Conservation (phyloP, 208 protist species). For the Borovskyia barvae region DNA sequence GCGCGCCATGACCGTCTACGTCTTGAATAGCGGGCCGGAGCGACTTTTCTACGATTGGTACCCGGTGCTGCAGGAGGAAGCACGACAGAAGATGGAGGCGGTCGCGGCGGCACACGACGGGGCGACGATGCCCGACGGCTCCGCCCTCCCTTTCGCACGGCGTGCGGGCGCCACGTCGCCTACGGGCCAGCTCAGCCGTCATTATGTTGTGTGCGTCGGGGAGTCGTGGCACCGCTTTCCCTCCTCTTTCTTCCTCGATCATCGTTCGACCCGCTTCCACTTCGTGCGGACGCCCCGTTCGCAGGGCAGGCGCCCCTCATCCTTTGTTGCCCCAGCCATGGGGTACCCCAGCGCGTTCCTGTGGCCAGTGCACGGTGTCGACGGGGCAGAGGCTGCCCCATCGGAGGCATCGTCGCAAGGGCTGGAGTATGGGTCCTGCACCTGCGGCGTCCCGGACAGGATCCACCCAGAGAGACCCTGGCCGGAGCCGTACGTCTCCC, state of each 20-base stretch:
- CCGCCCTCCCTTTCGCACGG: neutral
- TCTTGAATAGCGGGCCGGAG: constrained; percentile 79
- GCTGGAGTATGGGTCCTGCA: constrained; percentile 33
- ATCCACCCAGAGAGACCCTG: constrained; percentile 62
- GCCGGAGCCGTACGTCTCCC: constrained; percentile 43
- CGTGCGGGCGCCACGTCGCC: constrained; percentile 4
- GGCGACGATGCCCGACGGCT: neutral
- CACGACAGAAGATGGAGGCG: constrained; percentile 4
- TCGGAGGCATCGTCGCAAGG: neutral
- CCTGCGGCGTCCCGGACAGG: constrained; percentile 29
- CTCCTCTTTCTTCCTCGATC: constrained; percentile 90
- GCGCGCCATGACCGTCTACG: constrained; percentile 54
- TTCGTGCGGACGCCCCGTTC: constrained; percentile 43
- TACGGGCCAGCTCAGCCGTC: constrained; percentile 5
- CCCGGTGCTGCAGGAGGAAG: constrained; percentile 39
- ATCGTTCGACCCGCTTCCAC: constrained; percentile 19
- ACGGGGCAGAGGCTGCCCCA: neutral
- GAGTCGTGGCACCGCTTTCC: constrained; percentile 96
- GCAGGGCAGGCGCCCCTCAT: constrained; percentile 38
- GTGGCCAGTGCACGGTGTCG: neutral
- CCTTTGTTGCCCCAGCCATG: constrained; percentile 12
- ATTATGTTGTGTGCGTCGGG: constrained; percentile 85
- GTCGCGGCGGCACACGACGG: neutral
- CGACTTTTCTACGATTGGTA: constrained; percentile 59
- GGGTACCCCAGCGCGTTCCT: constrained; percentile 3